A percentile compares a stretch with the other conserved stretches of the same genome.
phyloP scores from a whole-genome alignment of 768 basidiomycete species.

The Pholiota molesta region DNA sequence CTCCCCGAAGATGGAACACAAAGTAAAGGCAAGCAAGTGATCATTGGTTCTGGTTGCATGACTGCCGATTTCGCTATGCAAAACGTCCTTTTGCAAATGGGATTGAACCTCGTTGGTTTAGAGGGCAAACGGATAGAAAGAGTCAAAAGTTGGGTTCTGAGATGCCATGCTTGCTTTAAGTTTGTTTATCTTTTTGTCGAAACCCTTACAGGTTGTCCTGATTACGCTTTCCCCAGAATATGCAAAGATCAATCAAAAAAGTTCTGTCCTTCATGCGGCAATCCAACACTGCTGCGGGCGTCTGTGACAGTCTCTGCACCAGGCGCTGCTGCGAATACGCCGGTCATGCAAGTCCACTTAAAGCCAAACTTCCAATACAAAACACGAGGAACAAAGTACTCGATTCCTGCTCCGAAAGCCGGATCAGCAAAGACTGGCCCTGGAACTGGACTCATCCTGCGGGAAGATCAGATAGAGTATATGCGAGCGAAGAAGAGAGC shows the following conservation, averaged over 20 bases:
- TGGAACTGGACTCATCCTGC: constrained; percentile 82
- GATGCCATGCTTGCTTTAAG: constrained; percentile 99
- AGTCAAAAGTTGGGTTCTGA: constrained; percentile 93
- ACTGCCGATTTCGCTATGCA: constrained; percentile 99
- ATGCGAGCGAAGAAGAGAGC: constrained; percentile 78
- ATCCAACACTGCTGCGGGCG: constrained; percentile 85
- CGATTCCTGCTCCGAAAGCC: constrained; percentile 88
- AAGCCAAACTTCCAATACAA: constrained; percentile 96
- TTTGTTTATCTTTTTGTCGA: constrained; percentile 58
- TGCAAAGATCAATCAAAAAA: constrained; percentile 95
- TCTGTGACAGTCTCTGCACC: constrained; percentile 86
- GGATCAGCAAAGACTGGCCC: constrained; percentile 85
- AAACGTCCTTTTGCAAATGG: constrained; percentile 95
- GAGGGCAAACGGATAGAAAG: constrained; percentile 90
- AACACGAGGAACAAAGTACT: constrained; percentile 87
- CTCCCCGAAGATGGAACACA: constrained; percentile 58
- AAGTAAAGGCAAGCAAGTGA: constrained; percentile 38
- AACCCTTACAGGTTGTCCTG: constrained; percentile 3
- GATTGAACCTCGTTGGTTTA: constrained; percentile 82
- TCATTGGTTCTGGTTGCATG: constrained; percentile 83
- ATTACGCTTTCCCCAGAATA: constrained; percentile 53
- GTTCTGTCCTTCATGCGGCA: constrained; percentile 98
- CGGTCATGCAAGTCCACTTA: constrained; percentile 85
- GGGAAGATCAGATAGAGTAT: constrained; percentile 93
- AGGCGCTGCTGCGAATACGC: constrained; percentile 58